Evolutionary conservation across 75 land plant genomes (phyloP), one percentile per base, ranked within the genome.

Genomic region (Selaginella moellendorffii): DNA sequence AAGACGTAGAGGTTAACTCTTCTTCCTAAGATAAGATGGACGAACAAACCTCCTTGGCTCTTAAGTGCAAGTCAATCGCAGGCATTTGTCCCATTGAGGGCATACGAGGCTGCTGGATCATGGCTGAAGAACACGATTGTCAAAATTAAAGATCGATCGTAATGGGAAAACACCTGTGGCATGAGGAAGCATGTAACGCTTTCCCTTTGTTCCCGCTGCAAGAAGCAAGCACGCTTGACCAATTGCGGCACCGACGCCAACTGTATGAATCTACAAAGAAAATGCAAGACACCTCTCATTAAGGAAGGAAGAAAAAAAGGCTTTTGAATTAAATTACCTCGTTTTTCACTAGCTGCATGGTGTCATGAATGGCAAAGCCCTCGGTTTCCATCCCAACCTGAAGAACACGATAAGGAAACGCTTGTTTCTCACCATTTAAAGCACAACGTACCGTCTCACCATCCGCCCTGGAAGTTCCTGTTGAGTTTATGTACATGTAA

Each of bases 361-460:
- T 73, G 74, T 92, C 97, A 78, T 92, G 87, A 18, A 92, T 88
- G 53, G 95, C 95, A 83, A 92, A 88, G 23, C 89, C 97, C 36
- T 92, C 89, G 1, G 80, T 65, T 62, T 92, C 95, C 86, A 85
- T 81, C 24, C 83, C 89, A 72, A 92, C 95, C 97, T 92, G 70
- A 9, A 46, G 10, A 36, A 36, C 14, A 36, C 46, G 46, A 36
- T 5, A 36, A 5, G 5, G 14, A 14, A 36, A 36, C 46, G 10
- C 14, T 5, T 14, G 14, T 36, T 36, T 5, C 14, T 5, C 14
- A 36, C 14, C 5, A 36, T 36, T 5, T 18, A 29, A 25, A 62
- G 75, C 24, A 51, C 63, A 54, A 27, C 0, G 30, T 79, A 86
- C 98, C 77, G 80, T 77, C 74, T 81, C 90, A 66, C 96, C 96